Percentiles rank a stretch among this genome's conserved stretches.
phyloP scores from a whole-genome alignment of 192 early-diverging fungal species.

The Rhizophagus sp. region DNA sequence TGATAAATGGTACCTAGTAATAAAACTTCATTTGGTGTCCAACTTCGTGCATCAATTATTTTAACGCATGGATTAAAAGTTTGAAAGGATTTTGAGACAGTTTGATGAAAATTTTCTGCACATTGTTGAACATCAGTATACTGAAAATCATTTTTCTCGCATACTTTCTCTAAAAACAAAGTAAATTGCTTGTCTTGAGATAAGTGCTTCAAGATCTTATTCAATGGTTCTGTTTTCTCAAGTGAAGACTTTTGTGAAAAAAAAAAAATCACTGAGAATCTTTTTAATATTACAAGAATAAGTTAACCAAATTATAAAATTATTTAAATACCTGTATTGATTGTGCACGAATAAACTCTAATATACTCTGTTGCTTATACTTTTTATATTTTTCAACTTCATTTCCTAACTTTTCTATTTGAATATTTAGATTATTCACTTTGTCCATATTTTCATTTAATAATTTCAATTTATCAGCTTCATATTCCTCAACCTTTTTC shows the following conservation, averaged over 20 bases:
- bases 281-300: not conserved
- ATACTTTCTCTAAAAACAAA: not conserved
- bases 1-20: not conserved
- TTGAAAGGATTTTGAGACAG: not conserved
- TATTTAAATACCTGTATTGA: too few species aligned
- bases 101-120: not conserved
- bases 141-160: not conserved
- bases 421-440: too few species aligned
- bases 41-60: not conserved
- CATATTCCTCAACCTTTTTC: too few species aligned
- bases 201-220: not conserved
- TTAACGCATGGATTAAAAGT: not conserved
- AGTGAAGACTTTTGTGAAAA: not conserved
- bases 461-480: too few species aligned
- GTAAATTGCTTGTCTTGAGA: not conserved
- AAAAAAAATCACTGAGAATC: not conserved
- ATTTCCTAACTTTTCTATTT: too few species aligned
- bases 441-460: too few species aligned
- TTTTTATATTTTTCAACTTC: too few species aligned
- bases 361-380: too few species aligned
- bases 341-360: too few species aligned
- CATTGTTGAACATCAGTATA: not conserved
- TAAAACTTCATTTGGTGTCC: slow-evolving; percentile 1
- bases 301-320: too few species aligned
- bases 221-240: not conserved